Evolutionary conservation across 139 green algal genomes (phyloP).

Genomic region (Deuterostichococcus epilithicus): DNA sequence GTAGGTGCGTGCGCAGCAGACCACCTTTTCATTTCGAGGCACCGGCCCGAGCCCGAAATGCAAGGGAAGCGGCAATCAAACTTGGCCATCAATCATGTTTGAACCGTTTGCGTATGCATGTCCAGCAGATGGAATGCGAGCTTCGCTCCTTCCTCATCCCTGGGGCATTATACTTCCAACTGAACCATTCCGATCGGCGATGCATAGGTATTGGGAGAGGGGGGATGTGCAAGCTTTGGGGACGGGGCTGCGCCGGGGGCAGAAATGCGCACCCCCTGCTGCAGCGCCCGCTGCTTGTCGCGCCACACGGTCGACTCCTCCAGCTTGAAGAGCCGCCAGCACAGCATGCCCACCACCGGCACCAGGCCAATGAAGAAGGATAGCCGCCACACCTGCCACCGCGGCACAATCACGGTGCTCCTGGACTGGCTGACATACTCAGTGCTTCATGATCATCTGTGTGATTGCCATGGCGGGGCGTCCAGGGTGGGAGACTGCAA

Average conservation of each 20-base stretch:
- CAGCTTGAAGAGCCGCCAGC: constrained; percentile 25
- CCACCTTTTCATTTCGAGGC: no score
- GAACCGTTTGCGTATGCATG: background rate
- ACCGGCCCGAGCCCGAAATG: no score
- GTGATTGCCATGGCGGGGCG: no score
- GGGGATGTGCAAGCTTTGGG: constrained; percentile 1
- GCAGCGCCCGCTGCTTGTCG: background rate
- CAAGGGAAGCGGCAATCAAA: no score
- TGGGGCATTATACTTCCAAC: background rate
- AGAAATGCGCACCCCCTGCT: constrained; percentile 1
- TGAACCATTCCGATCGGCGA: background rate
- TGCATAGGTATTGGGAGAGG: background rate
- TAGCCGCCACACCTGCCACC: background rate
- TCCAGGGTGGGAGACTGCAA: no score
- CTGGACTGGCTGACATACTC: no score
- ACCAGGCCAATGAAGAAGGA: background rate
- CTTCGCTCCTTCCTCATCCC: background rate
- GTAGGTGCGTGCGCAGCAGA: no score
- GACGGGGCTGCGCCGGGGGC: background rate
- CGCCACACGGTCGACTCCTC: constrained; percentile 27
- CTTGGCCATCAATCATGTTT: no score
- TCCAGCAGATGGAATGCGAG: background rate
- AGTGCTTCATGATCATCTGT: no score
- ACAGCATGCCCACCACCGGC: background rate
- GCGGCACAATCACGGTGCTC: no score